Evolutionary conservation across 805 yeast genomes (phyloP).

Genomic region (Maudiozyma bulderi): DNA sequence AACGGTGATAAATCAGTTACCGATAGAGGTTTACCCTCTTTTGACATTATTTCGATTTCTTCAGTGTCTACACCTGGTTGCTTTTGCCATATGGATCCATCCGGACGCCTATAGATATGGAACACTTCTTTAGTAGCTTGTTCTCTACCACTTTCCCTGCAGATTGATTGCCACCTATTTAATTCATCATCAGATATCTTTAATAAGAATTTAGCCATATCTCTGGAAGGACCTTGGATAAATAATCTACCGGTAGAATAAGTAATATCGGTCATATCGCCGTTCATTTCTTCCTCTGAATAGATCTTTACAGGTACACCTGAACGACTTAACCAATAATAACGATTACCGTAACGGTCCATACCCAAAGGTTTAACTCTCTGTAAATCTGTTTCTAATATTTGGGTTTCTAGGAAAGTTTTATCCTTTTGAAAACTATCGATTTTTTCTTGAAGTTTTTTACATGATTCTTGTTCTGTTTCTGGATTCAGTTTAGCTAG

Average conservation of each 20-base stretch:
- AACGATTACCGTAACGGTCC: slow-evolving; percentile 75
- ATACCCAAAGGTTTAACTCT: slow-evolving; percentile 68
- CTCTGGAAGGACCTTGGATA: slow-evolving; percentile 80
- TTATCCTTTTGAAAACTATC: slow-evolving; percentile 42
- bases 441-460: slow-evolving; percentile 16
- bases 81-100: slow-evolving; percentile 10
- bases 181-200: slow-evolving; percentile 22
- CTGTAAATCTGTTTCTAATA: slow-evolving; percentile 67
- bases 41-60: slow-evolving; percentile 14
- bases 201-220: slow-evolving; percentile 32
- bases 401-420: slow-evolving; percentile 45
- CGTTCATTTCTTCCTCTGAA: slow-evolving; percentile 27
- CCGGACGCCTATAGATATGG: slow-evolving; percentile 14
- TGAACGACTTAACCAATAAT: slow-evolving; percentile 91
- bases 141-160: slow-evolving; percentile 12
- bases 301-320: slow-evolving; percentile 51
- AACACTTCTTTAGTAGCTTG: slow-evolving; percentile 22
- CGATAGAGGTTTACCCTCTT: slow-evolving; percentile 14
- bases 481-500: slow-evolving; percentile 7
- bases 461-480: slow-evolving; percentile 12
- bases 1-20: slow-evolving; percentile 19
- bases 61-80: slow-evolving; percentile 8
- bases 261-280: slow-evolving; percentile 38
- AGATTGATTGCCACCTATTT: slow-evolving; percentile 21
- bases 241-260: slow-evolving; percentile 78